Evolutionary conservation across 2,329 filamentous ascomycete genomes (phyloP).

Genomic region (Curvularia lunata): DNA sequence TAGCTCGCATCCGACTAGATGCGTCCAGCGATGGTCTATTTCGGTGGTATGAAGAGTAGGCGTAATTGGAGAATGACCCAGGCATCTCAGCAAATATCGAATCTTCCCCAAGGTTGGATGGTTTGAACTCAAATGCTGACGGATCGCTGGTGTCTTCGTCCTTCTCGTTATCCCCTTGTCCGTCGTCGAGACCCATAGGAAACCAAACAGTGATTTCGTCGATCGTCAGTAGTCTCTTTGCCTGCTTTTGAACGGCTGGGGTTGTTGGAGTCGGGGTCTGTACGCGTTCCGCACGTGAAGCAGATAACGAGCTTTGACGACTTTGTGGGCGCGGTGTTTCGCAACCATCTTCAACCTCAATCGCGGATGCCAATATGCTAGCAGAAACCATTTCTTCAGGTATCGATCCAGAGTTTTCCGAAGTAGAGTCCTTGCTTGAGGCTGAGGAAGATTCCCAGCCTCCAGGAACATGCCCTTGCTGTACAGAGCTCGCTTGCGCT

Average conservation of each 20-base stretch:
- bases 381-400: slow-evolving; percentile 40
- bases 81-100: slow-evolving; percentile 53
- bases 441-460: slow-evolving; percentile 51
- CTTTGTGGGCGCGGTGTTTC: slow-evolving; percentile 50
- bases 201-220: slow-evolving; percentile 50
- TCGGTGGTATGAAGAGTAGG: slow-evolving; percentile 48
- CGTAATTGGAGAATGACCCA: slow-evolving; percentile 57
- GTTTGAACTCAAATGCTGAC: slow-evolving; percentile 31
- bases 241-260: slow-evolving; percentile 23
- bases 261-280: slow-evolving; percentile 6
- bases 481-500: slow-evolving; percentile 32
- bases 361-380: slow-evolving; percentile 39
- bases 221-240: slow-evolving; percentile 45
- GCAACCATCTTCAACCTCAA: slow-evolving; percentile 44
- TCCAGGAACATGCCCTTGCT: slow-evolving; percentile 47
- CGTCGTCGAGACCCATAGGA: slow-evolving; percentile 38
- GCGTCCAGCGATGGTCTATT: slow-evolving; percentile 34
- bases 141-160: slow-evolving; percentile 20
- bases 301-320: slow-evolving; percentile 33
- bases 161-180: slow-evolving; percentile 5
- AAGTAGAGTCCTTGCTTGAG: slow-evolving; percentile 40
- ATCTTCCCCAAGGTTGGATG: slow-evolving; percentile 43
- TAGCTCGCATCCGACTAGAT: slow-evolving; percentile 26
- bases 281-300: slow-evolving; percentile 15
- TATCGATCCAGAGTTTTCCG: slow-evolving; percentile 35